A percentile compares a stretch with the other conserved stretches of the same genome.
phyloP scores from a whole-genome alignment of 176 grass and related monocot species.

The Areca catechu region DNA sequence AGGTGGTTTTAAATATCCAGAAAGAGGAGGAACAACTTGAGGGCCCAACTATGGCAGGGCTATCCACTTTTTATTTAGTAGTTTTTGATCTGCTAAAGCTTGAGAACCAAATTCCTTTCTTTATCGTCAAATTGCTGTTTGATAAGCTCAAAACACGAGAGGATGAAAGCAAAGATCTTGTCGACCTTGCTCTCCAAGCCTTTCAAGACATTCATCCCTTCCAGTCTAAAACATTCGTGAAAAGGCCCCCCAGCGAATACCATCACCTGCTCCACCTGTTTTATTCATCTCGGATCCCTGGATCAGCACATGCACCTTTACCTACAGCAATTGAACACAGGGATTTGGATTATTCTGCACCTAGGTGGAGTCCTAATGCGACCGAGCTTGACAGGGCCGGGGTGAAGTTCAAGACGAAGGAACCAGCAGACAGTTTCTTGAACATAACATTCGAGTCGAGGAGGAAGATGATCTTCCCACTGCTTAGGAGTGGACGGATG shows the following conservation, averaged over 20 bases:
- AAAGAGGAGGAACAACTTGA: too few relatives aligned
- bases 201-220: background rate
- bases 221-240: too few relatives aligned
- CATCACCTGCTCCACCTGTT: constrained; percentile 36
- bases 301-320: too few relatives aligned
- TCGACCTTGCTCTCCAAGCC: background rate
- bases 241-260: background rate
- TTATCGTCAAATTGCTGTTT: too few relatives aligned
- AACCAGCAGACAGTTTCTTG: background rate
- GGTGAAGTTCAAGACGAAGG: constrained; percentile 6
- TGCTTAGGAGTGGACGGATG: background rate
- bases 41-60: background rate
- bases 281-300: background rate
- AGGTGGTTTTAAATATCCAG: too few relatives aligned
- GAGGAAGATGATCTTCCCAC: too few relatives aligned
- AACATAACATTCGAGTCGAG: constrained; percentile 5
- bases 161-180: background rate
- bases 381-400: constrained; percentile 31
- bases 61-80: background rate
- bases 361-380: constrained; percentile 14
- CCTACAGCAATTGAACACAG: too few relatives aligned
- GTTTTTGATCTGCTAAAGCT: too few relatives aligned
- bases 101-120: too few relatives aligned
- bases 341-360: too few relatives aligned
- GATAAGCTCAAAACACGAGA: background rate